phyloP scores from a whole-genome alignment of 192 early-diverging fungal genomes.

The Endogone sp. region DNA sequence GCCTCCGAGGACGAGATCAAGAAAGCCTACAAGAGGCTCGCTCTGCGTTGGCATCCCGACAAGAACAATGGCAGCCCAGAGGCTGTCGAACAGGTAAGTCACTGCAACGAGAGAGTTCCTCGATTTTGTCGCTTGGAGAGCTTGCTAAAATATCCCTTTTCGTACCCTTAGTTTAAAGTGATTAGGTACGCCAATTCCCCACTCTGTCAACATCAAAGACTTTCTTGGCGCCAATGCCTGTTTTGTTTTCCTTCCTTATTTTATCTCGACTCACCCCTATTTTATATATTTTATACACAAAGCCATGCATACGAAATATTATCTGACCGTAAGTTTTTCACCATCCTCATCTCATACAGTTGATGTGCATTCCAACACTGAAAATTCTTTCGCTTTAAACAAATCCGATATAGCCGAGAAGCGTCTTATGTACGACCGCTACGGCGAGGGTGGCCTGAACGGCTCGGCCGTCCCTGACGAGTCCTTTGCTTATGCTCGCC shows the following conservation, averaged over 20 bases:
- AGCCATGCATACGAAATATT: conserved; percentile 35
- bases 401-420: conserved; percentile 17
- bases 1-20: conserved; percentile 39
- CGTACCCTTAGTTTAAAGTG: conserved; percentile 11
- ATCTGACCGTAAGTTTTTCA: conserved; percentile 23
- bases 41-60: conserved; percentile 86
- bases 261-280: not conserved
- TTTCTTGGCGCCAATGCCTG: not conserved
- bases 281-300: conserved; percentile 9
- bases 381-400: not conserved
- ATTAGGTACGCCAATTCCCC: conserved; percentile 9
- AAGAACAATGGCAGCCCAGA: conserved; percentile 71
- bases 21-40: conserved; percentile 51
- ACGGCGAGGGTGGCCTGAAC: conserved; percentile 15
- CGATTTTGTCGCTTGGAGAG: not conserved
- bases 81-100: conserved; percentile 34
- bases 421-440: conserved; percentile 20
- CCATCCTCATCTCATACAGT: not conserved
- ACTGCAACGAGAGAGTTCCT: not conserved
- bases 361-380: no score
- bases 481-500: conserved; percentile 3
- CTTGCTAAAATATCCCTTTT: not conserved
- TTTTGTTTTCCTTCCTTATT: not conserved
- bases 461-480: not conserved
- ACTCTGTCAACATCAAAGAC: not conserved